Evolutionary conservation across 148 eudicot genomes (phyloP), one percentile per base, ranked within the genome.

Genomic region (Rhododendron vialii): DNA sequence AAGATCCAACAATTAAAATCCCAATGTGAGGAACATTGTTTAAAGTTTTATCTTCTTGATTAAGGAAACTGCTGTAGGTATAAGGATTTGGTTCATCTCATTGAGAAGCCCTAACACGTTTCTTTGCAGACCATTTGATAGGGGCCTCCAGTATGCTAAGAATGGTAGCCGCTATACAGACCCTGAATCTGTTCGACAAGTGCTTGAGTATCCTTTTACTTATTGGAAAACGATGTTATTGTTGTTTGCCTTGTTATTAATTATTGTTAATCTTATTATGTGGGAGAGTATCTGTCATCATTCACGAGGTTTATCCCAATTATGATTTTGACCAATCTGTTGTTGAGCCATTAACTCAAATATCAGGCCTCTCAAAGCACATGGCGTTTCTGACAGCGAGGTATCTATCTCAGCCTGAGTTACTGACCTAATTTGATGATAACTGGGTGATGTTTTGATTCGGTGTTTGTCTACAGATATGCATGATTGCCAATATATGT

Each of bases 1-100:
- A 91, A 86, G 99, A 96, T 94, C 95, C 99, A 84, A 90, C 90
- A n/a, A 89, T 96, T 78, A 95, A 96, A 89, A 90, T 96, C 71
- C 98, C 99, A 24, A 77, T 86, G 99, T 95, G 83, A 92, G 96
- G 80, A 87, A 79, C 75, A n/a, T 43, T 71, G 28, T 51, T 79
- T 30, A 85, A 63, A 63, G 67, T 86, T 51, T 84, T 55, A 14
- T 51, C 61, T 81, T 78, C 61, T 77, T 69, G 26, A 79, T 78
- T 36, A 36, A 1, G 43, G 38, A 15, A 24, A 50, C 24, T 12
- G 69, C 5, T 84, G 22, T 30, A 30, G 61, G 22, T 61, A 33
- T 69, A 75, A 33, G 33, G 57, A 28, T 26, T 77, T 15, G 35
- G 22, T 38, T 80, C 8, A 81, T 57, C 20, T 87, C 41, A 48